A percentile compares a stretch with the other conserved stretches of the same genome.
Conservation (phyloP, 371 early-diverging fungal genomes). For the Mucor piriformis region DNA sequence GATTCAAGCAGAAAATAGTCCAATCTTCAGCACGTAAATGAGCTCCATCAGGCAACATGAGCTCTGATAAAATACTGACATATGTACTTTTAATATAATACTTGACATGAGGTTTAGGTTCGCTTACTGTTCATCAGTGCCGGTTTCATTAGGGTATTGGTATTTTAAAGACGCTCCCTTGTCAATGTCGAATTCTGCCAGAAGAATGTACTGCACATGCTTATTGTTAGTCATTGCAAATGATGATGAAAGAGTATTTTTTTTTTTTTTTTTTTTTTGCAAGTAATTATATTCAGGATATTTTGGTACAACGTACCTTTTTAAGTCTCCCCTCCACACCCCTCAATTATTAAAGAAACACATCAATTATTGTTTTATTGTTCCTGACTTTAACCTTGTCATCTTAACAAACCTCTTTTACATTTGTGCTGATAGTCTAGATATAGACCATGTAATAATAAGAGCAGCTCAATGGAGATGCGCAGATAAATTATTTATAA, state of each 20-base stretch:
- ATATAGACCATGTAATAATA: no score
- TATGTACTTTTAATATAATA: no score
- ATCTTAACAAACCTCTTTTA: no score
- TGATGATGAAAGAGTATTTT: neutral
- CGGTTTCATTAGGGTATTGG: slow-evolving; percentile 85
- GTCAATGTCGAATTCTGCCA: slow-evolving; percentile 95
- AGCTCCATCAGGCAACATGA: slow-evolving; percentile 96
- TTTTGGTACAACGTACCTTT: neutral
- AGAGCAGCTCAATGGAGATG: no score
- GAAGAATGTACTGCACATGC: slow-evolving; percentile 83
- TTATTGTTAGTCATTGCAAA: slow-evolving; percentile 4
- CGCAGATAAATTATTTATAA: no score
- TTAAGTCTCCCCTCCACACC: neutral
- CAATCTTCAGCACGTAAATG: slow-evolving; percentile 91
- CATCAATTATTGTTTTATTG: no score
- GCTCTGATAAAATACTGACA: slow-evolving; percentile 87
- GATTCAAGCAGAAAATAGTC: slow-evolving; percentile 92
- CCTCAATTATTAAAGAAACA: no score
- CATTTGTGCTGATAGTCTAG: no score
- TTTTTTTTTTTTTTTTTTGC: no score
- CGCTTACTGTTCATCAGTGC: slow-evolving; percentile 83
- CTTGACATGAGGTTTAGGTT: no score
- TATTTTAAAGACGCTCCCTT: slow-evolving; percentile 82
- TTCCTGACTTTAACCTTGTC: no score
- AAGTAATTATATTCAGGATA: neutral